A percentile compares a stretch with the other conserved stretches of the same genome.
Evolutionary conservation across 805 yeast genomes (phyloP).

Genomic region (Middelhovenomyces tepae): DNA sequence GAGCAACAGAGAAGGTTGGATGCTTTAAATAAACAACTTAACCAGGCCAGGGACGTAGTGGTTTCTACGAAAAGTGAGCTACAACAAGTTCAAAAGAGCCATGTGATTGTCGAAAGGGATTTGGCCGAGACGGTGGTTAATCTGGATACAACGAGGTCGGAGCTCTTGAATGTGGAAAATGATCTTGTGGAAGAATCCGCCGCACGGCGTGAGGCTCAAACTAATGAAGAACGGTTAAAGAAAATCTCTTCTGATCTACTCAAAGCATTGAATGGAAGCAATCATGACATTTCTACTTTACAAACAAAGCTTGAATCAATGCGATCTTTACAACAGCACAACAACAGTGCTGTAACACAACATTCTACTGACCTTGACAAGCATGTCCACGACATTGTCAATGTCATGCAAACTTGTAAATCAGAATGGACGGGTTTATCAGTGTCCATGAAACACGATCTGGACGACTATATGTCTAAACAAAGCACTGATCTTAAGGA

Average conservation of each 20-base stretch:
- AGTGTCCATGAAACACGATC: too few species aligned
- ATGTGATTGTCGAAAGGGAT: constrained; percentile 9
- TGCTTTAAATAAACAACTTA: constrained; percentile 40
- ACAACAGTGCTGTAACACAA: too few species aligned
- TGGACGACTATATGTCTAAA: too few species aligned
- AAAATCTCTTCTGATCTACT: neutral
- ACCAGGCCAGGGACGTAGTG: constrained; percentile 28
- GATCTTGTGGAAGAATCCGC: too few species aligned
- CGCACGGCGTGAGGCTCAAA: constrained; percentile 3
- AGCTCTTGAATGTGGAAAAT: constrained; percentile 3
- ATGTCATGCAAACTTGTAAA: too few species aligned
- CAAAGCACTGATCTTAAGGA: too few species aligned
- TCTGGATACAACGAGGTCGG: constrained; percentile 5
- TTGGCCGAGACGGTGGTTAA: constrained; percentile 5
- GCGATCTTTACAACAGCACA: too few species aligned
- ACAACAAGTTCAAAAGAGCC: constrained; percentile 7
- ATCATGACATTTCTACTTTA: neutral
- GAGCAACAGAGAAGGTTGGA: constrained; percentile 42
- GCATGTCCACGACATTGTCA: too few species aligned
- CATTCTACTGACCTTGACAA: too few species aligned
- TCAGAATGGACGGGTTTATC: too few species aligned
- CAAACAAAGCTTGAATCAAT: constrained; percentile 1
- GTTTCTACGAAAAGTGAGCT: constrained; percentile 14
- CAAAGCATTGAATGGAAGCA: constrained; percentile 2
- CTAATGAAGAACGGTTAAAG: neutral